A percentile compares a stretch with the other conserved stretches of the same genome.
These are phyloP conservation scores for Coniochaeta pulveracea DNA, from an alignment of 2,329 filamentous ascomycete species.

Conservation along the genomic window DNA sequence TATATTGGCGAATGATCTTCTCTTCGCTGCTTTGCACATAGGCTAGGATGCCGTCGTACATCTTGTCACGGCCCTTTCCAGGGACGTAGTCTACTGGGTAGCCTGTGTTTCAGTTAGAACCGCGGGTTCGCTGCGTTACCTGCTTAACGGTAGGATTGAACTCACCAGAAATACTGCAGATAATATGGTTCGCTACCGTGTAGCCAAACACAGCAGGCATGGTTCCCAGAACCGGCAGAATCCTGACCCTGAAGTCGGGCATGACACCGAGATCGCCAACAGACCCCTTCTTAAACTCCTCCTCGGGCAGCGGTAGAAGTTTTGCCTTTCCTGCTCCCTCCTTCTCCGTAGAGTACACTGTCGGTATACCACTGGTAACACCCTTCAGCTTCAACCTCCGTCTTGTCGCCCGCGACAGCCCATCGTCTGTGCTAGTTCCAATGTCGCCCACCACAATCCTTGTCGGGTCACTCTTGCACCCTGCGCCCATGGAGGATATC, in stretches of 20 bases:
- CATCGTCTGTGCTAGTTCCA: conserved; percentile 75
- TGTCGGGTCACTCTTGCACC: conserved; percentile 80
- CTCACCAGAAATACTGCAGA: conserved; percentile 56
- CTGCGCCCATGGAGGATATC: conserved; percentile 92
- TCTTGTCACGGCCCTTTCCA: conserved; percentile 75
- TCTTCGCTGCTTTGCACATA: conserved; percentile 71
- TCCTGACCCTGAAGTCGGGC: conserved; percentile 88
- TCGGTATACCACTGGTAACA: conserved; percentile 75
- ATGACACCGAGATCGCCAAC: conserved; percentile 82
- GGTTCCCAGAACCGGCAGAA: conserved; percentile 85
- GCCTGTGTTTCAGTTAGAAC: conserved; percentile 27
- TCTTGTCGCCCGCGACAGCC: conserved; percentile 74
- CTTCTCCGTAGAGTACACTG: conserved; percentile 88
- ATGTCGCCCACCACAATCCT: conserved; percentile 87
- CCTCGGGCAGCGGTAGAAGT: conserved; percentile 74
- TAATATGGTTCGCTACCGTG: conserved; percentile 83
- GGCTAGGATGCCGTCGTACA: conserved; percentile 77
- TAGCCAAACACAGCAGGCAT: conserved; percentile 97
- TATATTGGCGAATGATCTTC: conserved; percentile 48
- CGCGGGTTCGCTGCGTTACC: fast-evolving
- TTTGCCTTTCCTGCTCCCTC: conserved; percentile 84
- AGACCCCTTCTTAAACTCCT: conserved; percentile 76
- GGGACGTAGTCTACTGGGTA: conserved; percentile 81
- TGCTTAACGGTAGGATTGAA: background rate
- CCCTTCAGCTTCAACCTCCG: conserved; percentile 67